A percentile compares a stretch with the other conserved stretches of the same genome.
These are phyloP conservation scores for Penicillium sp. DNA, from an alignment of 2,329 filamentous ascomycete genomes.

Conservation along the genomic window DNA sequence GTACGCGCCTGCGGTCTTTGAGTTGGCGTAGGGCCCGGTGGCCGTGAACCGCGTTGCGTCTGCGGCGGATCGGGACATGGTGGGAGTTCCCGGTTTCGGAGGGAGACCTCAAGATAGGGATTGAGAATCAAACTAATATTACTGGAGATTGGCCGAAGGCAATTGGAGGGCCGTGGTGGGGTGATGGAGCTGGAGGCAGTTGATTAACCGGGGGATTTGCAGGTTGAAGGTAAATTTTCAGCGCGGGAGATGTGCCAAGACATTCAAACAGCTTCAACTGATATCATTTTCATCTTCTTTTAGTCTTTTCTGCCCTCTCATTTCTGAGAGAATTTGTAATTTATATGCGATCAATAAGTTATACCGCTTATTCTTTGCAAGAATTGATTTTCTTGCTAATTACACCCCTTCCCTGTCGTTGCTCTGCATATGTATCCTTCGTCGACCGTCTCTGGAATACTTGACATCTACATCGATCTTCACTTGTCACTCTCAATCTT, in stretches of 20 bases:
- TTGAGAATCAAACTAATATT: background rate
- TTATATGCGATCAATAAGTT: background rate
- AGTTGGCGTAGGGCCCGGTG: slow-evolving; percentile 42
- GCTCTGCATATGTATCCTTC: background rate
- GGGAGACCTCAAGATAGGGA: background rate
- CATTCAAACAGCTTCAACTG: slow-evolving; percentile 13
- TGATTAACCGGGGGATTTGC: slow-evolving; percentile 8
- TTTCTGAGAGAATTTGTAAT: background rate
- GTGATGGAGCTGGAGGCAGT: slow-evolving; percentile 9
- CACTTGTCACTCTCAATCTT: background rate
- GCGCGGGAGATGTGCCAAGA: slow-evolving; percentile 21
- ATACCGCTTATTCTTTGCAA: background rate
- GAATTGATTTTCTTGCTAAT: background rate
- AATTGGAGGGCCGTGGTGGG: slow-evolving; percentile 6
- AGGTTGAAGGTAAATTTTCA: slow-evolving; percentile 24
- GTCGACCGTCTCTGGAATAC: background rate
- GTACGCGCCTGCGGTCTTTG: slow-evolving; percentile 31
- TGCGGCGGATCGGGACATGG: slow-evolving; percentile 42
- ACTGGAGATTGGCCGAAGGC: background rate
- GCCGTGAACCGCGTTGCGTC: slow-evolving; percentile 46
- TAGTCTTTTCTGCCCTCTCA: background rate
- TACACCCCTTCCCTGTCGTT: background rate
- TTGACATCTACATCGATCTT: background rate
- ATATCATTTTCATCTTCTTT: background rate
- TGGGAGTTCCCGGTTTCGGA: slow-evolving; percentile 5